These are phyloP conservation scores for Yarrowia sp. DNA, from an alignment of 805 yeast species.

Conservation along the genomic window DNA sequence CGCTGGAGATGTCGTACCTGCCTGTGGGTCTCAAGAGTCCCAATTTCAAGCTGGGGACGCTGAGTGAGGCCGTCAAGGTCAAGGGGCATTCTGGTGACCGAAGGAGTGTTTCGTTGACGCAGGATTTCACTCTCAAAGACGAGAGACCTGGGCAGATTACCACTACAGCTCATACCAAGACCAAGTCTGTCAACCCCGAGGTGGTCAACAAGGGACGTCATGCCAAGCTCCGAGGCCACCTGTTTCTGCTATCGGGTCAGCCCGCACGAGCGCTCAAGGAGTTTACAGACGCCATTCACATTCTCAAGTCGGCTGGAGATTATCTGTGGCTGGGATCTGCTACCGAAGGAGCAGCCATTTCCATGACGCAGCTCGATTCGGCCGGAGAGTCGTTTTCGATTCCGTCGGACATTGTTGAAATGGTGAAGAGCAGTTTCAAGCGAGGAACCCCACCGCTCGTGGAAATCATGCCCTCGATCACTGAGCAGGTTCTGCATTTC, in stretches of 20 bases:
- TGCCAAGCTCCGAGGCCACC: constrained; percentile 32
- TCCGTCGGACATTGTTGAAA: constrained; percentile 4
- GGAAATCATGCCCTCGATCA: constrained; percentile 44
- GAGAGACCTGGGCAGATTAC: not conserved
- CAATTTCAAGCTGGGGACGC: constrained; percentile 49
- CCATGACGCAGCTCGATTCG: constrained; percentile 59
- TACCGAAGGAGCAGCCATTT: constrained; percentile 78
- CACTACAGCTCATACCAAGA: not conserved
- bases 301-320: constrained; percentile 70
- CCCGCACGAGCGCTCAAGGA: constrained; percentile 71
- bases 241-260: constrained; percentile 82
- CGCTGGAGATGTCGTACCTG: constrained; percentile 17
- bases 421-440: constrained; percentile 6
- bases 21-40: constrained; percentile 22
- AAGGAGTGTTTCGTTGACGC: constrained; percentile 3
- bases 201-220: constrained; percentile 29
- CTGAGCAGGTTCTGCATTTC: constrained; percentile 49
- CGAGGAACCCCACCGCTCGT: constrained; percentile 6
- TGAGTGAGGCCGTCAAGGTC: constrained; percentile 25
- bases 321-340: constrained; percentile 88
- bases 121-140: constrained; percentile 19
- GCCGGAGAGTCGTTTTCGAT: constrained; percentile 1
- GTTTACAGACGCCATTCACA: constrained; percentile 73
- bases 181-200: constrained; percentile 19
- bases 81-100: not conserved